phyloP scores from a whole-genome alignment of 164 flowering plant genomes.

The Euptelea pleiosperma region DNA sequence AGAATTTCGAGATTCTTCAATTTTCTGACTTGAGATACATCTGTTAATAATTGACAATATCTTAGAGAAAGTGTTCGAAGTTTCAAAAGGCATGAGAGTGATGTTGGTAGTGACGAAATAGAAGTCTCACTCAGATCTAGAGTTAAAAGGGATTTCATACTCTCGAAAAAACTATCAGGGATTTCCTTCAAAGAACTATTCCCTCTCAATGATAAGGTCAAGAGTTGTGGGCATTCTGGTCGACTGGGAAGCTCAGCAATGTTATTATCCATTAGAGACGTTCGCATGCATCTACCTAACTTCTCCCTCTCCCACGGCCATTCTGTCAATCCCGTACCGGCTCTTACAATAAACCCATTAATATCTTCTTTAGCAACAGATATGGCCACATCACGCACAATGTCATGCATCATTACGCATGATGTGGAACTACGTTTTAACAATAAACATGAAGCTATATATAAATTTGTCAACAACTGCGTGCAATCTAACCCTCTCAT shows the following conservation, averaged over 20 bases:
- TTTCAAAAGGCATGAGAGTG: no score
- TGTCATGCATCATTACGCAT: slow-evolving; percentile 14
- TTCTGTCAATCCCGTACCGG: slow-evolving; percentile 1
- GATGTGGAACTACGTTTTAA: slow-evolving; percentile 5
- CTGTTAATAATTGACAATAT: background rate
- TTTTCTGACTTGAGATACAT: background rate
- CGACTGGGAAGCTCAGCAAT: slow-evolving; percentile 1
- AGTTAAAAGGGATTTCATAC: no score
- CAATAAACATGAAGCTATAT: slow-evolving; percentile 17
- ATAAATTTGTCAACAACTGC: slow-evolving; percentile 1
- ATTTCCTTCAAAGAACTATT: background rate
- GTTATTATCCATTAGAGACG: background rate
- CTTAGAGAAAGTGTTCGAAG: no score
- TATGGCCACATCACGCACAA: slow-evolving; percentile 10
- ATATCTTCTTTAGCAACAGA: background rate
- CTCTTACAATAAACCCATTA: background rate
- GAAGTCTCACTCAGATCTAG: slow-evolving; percentile 1
- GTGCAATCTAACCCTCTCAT: slow-evolving; percentile 1
- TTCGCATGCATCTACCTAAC: no score
- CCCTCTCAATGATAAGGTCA: background rate
- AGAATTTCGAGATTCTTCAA: slow-evolving; percentile 9
- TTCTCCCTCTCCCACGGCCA: slow-evolving; percentile 17
- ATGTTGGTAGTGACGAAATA: slow-evolving; percentile 7
- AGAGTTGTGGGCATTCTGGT: slow-evolving; percentile 3
- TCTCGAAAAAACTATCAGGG: slow-evolving; percentile 5